These are phyloP conservation scores for Skeletonema costatum DNA, from an alignment of 108 stramenopile genomes.

Conservation along the genomic window DNA sequence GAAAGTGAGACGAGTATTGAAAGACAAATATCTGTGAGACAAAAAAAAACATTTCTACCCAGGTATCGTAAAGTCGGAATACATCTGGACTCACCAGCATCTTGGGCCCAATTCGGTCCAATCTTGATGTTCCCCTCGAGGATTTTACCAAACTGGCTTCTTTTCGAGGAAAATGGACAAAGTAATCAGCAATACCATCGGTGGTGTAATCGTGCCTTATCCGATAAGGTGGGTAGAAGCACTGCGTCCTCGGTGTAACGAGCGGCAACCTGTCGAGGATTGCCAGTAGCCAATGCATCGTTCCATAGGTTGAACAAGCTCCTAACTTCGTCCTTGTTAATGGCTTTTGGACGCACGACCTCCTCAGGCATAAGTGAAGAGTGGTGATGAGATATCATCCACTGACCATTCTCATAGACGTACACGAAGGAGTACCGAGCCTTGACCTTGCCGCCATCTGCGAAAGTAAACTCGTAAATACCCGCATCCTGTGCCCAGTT, in stretches of 20 bases:
- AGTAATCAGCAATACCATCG: slow-evolving; percentile 53
- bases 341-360: slow-evolving; percentile 15
- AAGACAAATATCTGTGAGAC: neutral
- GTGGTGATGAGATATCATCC: slow-evolving; percentile 69
- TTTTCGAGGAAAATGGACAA: slow-evolving; percentile 48
- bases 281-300: slow-evolving; percentile 56
- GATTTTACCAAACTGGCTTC: slow-evolving; percentile 62
- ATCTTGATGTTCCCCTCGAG: slow-evolving; percentile 47
- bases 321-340: slow-evolving; percentile 46
- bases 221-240: slow-evolving; percentile 52
- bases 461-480: slow-evolving; percentile 62
- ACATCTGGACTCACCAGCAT: slow-evolving; percentile 63
- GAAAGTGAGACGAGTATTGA: neutral
- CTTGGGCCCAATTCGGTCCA: slow-evolving; percentile 57
- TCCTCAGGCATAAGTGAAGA: slow-evolving; percentile 64
- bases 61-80: neutral
- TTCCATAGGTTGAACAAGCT: slow-evolving; percentile 61
- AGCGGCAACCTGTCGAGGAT: slow-evolving; percentile 39
- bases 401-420: slow-evolving; percentile 45
- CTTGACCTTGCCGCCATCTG: slow-evolving; percentile 33
- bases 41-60: no score
- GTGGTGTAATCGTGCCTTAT: slow-evolving; percentile 51
- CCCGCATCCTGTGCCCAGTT: slow-evolving; percentile 43
- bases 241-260: slow-evolving; percentile 48
- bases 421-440: slow-evolving; percentile 58